Evolutionary conservation across 129 eudicot genomes (phyloP), one percentile per base, ranked within the genome.

Genomic region (Logfia minima): DNA sequence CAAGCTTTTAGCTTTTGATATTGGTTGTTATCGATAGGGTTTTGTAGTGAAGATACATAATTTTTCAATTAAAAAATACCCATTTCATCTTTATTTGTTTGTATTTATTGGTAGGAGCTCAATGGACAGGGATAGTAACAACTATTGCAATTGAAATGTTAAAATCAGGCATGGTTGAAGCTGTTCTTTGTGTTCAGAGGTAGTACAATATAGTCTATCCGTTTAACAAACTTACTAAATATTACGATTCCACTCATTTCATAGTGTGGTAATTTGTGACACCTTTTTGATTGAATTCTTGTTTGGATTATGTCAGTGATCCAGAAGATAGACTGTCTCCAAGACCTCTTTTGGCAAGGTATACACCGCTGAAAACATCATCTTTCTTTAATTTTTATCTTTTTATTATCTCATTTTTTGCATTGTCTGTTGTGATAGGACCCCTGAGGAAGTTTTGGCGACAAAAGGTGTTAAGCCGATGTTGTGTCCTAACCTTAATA

Each of bases 381-480:
- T 22, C 3, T 41, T 9, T 23, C 19, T n/a, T 17, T 29, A 65
- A 26, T 31, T 65, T 5, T 63, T 55, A 22, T 55, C 4, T 70
- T 29, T 43, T 29, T 0, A 18, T 19, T 71, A 71, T 35, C 39
- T 39, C 28, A 37, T 16, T 75, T 5, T 52, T 58, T 43, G 63
- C 63, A 58, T 18, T 74, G 39, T 48, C 52, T n/a, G 35, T 67
- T 75, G 53, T 34, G 26, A 66, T 72, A 93, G 98, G 96, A 94
- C 97, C 6, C 98, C 98, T 6, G 97, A 94, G 83, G 98, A 94
- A 91, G 97, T 94, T 65, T 79, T 94, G 37, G 98, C 98, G 6
- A 97, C 98, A 66, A 94, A 68, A 94, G 98, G 98, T 75, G 98
- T 94, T 45, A 94, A 94, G 71, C 98, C 98, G 29, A 94, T 97